Percentiles rank a stretch among this genome's conserved stretches.
These are phyloP conservation scores for Microdochium nivale DNA, from an alignment of 2,329 filamentous ascomycete genomes.

Conservation along the genomic window DNA sequence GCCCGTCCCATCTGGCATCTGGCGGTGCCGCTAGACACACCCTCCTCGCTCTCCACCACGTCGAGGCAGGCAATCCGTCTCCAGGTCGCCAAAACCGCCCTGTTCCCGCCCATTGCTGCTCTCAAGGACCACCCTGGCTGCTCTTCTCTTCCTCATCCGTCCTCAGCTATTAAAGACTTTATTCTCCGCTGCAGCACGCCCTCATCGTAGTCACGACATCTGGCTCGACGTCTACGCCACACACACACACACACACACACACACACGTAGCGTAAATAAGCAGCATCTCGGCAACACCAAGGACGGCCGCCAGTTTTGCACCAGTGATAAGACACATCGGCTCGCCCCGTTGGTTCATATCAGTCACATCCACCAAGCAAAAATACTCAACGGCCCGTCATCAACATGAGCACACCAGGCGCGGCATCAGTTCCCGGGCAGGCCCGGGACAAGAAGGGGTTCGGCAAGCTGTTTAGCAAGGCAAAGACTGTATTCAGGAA, in stretches of 20 bases:
- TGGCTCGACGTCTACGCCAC: no score
- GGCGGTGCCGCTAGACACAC: not conserved
- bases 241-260: no score
- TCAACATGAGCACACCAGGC: not conserved
- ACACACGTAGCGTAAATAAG: not conserved
- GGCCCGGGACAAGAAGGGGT: not conserved
- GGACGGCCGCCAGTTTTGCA: no score
- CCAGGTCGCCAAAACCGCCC: not conserved
- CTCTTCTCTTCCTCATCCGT: not conserved
- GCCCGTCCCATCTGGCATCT: not conserved
- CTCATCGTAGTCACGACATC: not conserved
- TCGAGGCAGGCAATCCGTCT: not conserved
- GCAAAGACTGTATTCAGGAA: not conserved
- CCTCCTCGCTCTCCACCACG: not conserved
- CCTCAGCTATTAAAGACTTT: not conserved
- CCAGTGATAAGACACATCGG: no score
- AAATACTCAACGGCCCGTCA: not conserved
- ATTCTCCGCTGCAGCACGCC: not conserved
- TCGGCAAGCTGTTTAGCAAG: not conserved
- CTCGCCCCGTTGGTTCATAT: no score
- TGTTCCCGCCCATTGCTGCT: not conserved
- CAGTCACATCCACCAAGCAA: no score
- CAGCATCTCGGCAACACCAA: not conserved
- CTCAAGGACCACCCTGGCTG: not conserved
- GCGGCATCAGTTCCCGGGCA: not conserved